Evolutionary conservation across 768 basidiomycete species (phyloP).

Genomic region (Suillus subluteus): DNA sequence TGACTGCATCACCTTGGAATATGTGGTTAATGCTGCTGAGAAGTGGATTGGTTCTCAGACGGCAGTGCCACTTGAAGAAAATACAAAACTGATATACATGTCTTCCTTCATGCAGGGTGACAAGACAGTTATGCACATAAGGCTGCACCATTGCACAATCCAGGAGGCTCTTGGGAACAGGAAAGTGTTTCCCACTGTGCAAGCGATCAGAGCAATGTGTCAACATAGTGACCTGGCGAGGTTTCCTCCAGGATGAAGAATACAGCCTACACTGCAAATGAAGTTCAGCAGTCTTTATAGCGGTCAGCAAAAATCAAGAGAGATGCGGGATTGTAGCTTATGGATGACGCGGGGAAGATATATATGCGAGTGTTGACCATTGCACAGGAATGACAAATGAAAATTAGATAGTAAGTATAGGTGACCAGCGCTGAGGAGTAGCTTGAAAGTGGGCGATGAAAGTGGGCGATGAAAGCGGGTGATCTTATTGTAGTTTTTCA

Average conservation of each 20-base stretch:
- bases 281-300: not conserved
- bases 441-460: not conserved
- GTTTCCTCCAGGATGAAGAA: slow-evolving; percentile 8
- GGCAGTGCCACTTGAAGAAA: slow-evolving; percentile 17
- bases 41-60: slow-evolving; percentile 1
- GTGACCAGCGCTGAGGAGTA: not conserved
- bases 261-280: slow-evolving; percentile 12
- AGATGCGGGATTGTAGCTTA: not conserved
- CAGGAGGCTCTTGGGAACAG: slow-evolving; percentile 12
- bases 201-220: slow-evolving; percentile 3
- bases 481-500: not conserved
- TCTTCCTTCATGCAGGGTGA: slow-evolving; percentile 8
- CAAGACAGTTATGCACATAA: slow-evolving; percentile 15
- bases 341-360: not conserved
- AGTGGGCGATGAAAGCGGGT: not conserved
- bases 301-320: not conserved
- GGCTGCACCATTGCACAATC: slow-evolving; percentile 8
- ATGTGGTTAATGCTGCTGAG: not conserved
- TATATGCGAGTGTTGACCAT: not conserved
- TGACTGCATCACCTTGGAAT: slow-evolving; percentile 11
- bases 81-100: slow-evolving; percentile 6
- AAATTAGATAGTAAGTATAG: not conserved
- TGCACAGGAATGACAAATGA: not conserved
- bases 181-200: not conserved
- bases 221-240: slow-evolving; percentile 8